phyloP scores from a whole-genome alignment of 1,284 basidiomycete genomes.

The Violaceomyces palustris region DNA sequence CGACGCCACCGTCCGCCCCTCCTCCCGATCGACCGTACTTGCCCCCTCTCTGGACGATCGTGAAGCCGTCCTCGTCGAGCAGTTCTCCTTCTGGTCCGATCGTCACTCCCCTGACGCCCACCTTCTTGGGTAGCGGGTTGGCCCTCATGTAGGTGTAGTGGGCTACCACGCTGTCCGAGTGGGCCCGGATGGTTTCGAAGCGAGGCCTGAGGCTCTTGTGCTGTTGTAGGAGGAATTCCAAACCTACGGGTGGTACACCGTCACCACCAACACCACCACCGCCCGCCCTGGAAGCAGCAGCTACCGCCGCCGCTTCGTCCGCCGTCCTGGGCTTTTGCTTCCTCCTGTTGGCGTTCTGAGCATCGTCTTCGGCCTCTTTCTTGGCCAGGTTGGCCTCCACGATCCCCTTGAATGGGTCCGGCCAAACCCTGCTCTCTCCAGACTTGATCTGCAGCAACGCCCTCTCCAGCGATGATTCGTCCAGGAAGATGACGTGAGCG shows the following conservation, averaged over 20 bases:
- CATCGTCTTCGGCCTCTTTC: constrained; percentile 1
- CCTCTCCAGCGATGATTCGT: constrained; percentile 22
- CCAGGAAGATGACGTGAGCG: constrained; percentile 47
- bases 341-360: not conserved
- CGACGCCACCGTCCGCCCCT: constrained; percentile 4
- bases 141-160: constrained; percentile 35
- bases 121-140: constrained; percentile 34
- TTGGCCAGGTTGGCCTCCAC: constrained; percentile 3
- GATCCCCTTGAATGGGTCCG: constrained; percentile 11
- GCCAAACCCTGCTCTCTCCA: constrained; percentile 2
- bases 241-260: constrained; percentile 20
- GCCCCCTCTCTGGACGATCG: constrained; percentile 45
- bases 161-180: constrained; percentile 31
- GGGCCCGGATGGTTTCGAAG: constrained; percentile 16
- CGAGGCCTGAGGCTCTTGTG: constrained; percentile 27
- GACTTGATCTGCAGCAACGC: constrained; percentile 17
- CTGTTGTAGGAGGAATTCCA: constrained; percentile 25
- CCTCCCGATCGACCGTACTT: constrained; percentile 41
- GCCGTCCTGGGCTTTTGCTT: not conserved
- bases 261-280: constrained; percentile 2
- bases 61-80: constrained; percentile 50
- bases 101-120: constrained; percentile 41
- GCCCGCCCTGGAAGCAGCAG: not conserved
- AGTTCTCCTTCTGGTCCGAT: constrained; percentile 46
- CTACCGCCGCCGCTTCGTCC: too few species aligned